These are phyloP conservation scores for Trametes cubensis DNA, from an alignment of 768 basidiomycete species.

Conservation along the genomic window DNA sequence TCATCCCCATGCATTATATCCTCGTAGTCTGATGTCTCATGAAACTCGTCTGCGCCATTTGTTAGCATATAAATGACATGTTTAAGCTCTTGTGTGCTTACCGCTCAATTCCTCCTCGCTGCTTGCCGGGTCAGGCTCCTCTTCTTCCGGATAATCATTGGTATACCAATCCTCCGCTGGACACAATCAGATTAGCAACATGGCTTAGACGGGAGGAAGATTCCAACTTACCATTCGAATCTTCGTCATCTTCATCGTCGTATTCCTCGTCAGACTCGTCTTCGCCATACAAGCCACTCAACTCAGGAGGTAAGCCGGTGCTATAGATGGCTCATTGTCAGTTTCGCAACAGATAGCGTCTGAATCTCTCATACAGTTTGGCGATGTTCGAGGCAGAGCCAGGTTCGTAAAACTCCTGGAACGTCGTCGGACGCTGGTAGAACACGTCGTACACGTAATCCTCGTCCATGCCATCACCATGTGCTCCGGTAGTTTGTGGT, in stretches of 20 bases:
- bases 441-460: constrained; percentile 89
- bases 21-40: constrained; percentile 55
- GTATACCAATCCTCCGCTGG: constrained; percentile 82
- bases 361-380: constrained; percentile 54
- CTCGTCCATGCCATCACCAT: constrained; percentile 32
- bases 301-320: constrained; percentile 63
- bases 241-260: constrained; percentile 80
- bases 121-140: constrained; percentile 12
- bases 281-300: constrained; percentile 54
- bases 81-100: constrained; percentile 1
- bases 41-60: constrained; percentile 51
- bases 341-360: background rate
- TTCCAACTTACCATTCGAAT: constrained; percentile 67
- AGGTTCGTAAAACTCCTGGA: constrained; percentile 59
- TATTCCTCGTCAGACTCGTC: constrained; percentile 58
- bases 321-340: constrained; percentile 36
- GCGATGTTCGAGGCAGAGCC: constrained; percentile 55
- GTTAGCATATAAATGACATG: background rate
- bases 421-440: constrained; percentile 65
- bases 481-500: background rate
- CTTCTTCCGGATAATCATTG: constrained; percentile 82
- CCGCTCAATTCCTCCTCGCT: constrained; percentile 27
- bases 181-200: background rate
- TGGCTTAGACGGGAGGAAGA: background rate
- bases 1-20: constrained; percentile 39